Evolutionary conservation across 2,329 filamentous ascomycete species (phyloP), one percentile per base, ranked within the genome.

Genomic region (Kalaharituber pfeilii): DNA sequence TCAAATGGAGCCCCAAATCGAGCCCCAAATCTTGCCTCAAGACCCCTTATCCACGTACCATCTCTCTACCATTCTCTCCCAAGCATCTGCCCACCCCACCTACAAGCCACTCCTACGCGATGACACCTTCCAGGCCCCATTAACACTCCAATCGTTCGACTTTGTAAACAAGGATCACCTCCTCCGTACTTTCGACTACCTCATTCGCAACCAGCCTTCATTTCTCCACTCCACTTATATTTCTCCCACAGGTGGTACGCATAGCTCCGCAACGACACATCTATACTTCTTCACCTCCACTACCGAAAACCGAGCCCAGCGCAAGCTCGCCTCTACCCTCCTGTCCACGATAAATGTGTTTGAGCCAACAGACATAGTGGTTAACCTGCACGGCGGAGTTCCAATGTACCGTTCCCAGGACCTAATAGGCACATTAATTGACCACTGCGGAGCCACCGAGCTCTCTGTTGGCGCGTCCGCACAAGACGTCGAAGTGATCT

Each of bases 321-420:
- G 71, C 45, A 64, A 64, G 3, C 55, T 57, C 0, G 66, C 67
- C 11, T 70, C 70, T 0, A 52, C 60, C 0, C 63, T 72, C 7
- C 55, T 72, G 2, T 59, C 51, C 1, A 58, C 50, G 0, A 62
- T 62, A 3, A 64, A 67, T 0, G 18, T 71, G 0, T 57, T 72
- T 1, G 58, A 64, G 4, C 59, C 61, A 0, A 64, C 64, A 0
- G 71, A 73, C 55, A 70, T 70, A 65, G 64, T 69, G 3, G 18
- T 72, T 25, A 66, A 70, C 0, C 64, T 65, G 1, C 70, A 73
- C 53, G 60, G 55, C 1, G 60, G 60, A 1, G 69, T 69, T 0
- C 50, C 61, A 13, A 62, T 72, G 0, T 73, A 73, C 52, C 65
- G 71, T 68, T 70, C 70, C 0, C 58, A 72, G 0, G 71, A 73